Base-by-base conservation (phyloP, 768 basidiomycete genomes). In the Rhizopogon roseolus region DNA sequence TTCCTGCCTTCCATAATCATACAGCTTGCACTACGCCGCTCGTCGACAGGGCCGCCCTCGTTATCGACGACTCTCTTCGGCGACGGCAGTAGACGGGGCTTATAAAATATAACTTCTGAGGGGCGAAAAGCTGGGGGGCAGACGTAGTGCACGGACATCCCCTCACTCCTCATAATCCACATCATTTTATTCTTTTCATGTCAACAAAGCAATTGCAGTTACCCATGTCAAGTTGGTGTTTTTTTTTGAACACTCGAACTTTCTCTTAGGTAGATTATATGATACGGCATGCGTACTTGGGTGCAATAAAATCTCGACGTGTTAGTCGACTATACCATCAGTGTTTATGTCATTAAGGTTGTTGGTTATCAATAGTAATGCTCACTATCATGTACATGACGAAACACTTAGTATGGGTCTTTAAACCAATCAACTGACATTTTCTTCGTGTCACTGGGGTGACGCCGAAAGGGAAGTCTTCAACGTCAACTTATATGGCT, bases 71-170 rank as follows among this genome's bases (percentile, higher is more conserved):
- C 41, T 44, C 48, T 54, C 37, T 34, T 38, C 19, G 42, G 28
- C 42, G 50, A 41, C 41, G 48, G 49, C 51, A 36, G n/a, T 22
- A 37, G 11, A 37, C 38, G 51, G 53, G 50, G 29, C 49, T 29
- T 49, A 54, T 50, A 64, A 55, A 60, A 69, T 58, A 45, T 69
- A 68, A 37, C 46, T 49, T 65, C 63, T 10, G 62, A 66, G 67
- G 64, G 66, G 56, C 45, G 48, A 27, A 25, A 45, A 64, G 60
- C 48, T 32, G 60, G 70, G 69, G 65, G 65, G 62, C 62, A 60
- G 55, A 71, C 68, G 71, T 70, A 70, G 71, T 57, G 68, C 68
- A 69, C 68, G 68, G 61, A 66, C 55, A 71, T 69, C 64, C 64
- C 64, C 62, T 66, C 60, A 36, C 55, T 50, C 65, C 63, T 64